Percentiles rank a stretch among this genome's conserved stretches.
Conservation (phyloP, 176 grass and related monocot species). For the Hordeum vulgare region DNA sequence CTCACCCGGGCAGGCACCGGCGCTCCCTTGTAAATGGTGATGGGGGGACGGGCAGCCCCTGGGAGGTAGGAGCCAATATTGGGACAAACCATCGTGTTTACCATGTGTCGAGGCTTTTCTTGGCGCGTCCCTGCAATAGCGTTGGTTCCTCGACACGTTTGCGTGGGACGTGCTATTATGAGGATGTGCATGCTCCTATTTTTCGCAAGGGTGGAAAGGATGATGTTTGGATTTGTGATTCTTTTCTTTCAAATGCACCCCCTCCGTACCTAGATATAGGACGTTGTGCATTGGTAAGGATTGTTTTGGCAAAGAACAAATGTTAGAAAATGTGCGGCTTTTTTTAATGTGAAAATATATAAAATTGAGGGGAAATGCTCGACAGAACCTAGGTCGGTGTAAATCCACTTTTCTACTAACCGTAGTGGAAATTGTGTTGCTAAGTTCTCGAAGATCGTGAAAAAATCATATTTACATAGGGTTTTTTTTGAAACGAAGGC, state of each 20-base stretch:
- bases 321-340: too few species aligned
- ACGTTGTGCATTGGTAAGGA: too few species aligned
- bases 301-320: too few species aligned
- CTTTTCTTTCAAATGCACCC: too few species aligned
- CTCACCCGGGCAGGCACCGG: conserved; percentile 2
- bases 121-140: background rate
- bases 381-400: background rate
- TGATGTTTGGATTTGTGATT: background rate
- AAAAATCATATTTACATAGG: too few species aligned
- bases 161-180: background rate
- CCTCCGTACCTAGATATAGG: too few species aligned
- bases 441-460: too few species aligned
- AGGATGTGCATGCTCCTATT: background rate
- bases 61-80: background rate
- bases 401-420: background rate
- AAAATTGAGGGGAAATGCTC: background rate
- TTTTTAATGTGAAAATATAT: too few species aligned
- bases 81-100: background rate
- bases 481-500: too few species aligned
- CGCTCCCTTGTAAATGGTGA: background rate
- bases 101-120: background rate
- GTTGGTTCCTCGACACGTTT: background rate
- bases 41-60: background rate
- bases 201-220: background rate
- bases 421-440: too few species aligned